Evolutionary conservation across 2,329 filamentous ascomycete species (phyloP), one percentile per base, ranked within the genome.

Genomic region (Xylaria sp.): DNA sequence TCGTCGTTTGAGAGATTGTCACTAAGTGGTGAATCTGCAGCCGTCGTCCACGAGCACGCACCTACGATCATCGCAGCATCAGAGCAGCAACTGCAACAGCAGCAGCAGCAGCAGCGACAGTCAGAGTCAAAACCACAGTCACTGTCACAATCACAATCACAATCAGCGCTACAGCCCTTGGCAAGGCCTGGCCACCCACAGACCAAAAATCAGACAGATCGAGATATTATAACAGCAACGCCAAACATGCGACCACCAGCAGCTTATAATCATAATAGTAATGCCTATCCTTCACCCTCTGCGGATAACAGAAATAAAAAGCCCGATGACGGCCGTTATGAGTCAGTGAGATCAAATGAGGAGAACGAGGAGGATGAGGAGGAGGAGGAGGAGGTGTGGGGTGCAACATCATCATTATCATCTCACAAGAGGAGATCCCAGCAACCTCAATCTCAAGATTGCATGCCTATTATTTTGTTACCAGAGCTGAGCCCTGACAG

Each of bases 1-100:
- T 77, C 79, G 59, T 77, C 75, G 36, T 75, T 82, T 72, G 78
- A 79, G 62, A 80, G 74, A 66, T 73, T 81, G 73, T 77, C 78
- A 67, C 77, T 82, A 74, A 77, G 71, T 71, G 71, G 70, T 75
- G 72, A 75, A 63, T 68, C 76, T 71, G 72, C 75, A 74, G 74
- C 70, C 72, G 67, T 69, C 72, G 67, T 69, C 72, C 67, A 75
- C 72, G 67, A 73, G 70, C 65, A 73, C 71, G 65, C 69, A 66
- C 66, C 64, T 67, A 62, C 74, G 64, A 57, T 66, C 73, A 33
- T 61, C 69, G 55, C 75, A 67, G 1, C 54, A 54, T 10, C 65
- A 23, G 25, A 72, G 69, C 62, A 72, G 64, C 67, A 71, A 67
- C 61, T 71, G 68, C 57, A 68, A 64, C 49, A 68, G 57, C 68